These are phyloP conservation scores for Fusarium sp. DNA, from an alignment of 2,329 filamentous ascomycete genomes.

Conservation along the genomic window DNA sequence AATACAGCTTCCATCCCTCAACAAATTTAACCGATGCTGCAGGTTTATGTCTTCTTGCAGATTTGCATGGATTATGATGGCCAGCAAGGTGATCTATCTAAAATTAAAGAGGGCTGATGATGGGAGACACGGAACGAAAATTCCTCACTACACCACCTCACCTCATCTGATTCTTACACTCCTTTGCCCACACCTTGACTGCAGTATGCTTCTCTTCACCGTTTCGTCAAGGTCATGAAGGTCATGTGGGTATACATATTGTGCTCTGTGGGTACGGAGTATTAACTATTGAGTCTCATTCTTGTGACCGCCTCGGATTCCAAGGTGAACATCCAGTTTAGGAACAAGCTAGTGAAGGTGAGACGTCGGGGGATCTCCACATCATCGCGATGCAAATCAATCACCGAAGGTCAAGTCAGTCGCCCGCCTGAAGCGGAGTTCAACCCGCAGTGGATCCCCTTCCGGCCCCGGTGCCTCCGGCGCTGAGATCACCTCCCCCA, in stretches of 20 bases:
- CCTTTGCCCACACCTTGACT: neutral
- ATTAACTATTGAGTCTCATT: neutral
- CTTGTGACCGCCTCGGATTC: slow-evolving; percentile 27
- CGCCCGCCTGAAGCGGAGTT: slow-evolving; percentile 38
- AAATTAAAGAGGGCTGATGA: slow-evolving; percentile 1
- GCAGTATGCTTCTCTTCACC: slow-evolving; percentile 17
- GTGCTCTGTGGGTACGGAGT: slow-evolving; percentile 15
- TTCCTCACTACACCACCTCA: neutral
- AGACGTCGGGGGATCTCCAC: slow-evolving; percentile 26
- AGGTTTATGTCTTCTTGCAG: neutral
- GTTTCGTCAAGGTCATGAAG: slow-evolving; percentile 24
- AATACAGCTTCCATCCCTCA: neutral
- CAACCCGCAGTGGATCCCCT: slow-evolving; percentile 31
- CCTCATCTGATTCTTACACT: neutral
- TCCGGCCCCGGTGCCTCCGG: slow-evolving; percentile 39
- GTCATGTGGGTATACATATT: slow-evolving; percentile 14
- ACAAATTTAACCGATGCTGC: neutral
- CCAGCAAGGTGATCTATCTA: neutral
- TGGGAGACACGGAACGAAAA: neutral
- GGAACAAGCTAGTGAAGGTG: slow-evolving; percentile 25
- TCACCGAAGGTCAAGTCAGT: slow-evolving; percentile 35
- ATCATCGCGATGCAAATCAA: slow-evolving; percentile 39
- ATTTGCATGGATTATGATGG: slow-evolving; percentile 6
- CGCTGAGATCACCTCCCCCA: slow-evolving; percentile 35
- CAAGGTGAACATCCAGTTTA: slow-evolving; percentile 30